These are phyloP conservation scores for Phytophthora sp. DNA, from an alignment of 352 stramenopile genomes.

Conservation along the genomic window DNA sequence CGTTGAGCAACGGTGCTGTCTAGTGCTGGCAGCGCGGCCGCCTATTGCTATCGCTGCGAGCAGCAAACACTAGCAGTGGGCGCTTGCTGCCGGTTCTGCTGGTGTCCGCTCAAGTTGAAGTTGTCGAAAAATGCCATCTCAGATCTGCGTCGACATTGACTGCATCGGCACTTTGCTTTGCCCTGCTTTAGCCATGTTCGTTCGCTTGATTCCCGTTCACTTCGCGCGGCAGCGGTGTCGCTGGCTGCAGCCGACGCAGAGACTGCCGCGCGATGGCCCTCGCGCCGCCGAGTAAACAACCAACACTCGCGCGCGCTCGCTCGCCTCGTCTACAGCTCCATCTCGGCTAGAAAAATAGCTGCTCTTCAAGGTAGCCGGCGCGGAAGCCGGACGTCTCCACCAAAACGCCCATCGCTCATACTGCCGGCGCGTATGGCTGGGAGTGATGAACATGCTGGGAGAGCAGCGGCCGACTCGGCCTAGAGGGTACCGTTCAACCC, in stretches of 20 bases:
- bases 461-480: background rate
- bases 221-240: background rate
- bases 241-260: too few species aligned
- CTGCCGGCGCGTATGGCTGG: background rate
- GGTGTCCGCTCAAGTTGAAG: background rate
- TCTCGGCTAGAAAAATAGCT: background rate
- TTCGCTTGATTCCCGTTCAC: background rate
- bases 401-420: slow-evolving; percentile 3
- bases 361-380: background rate
- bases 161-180: background rate
- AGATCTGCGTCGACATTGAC: background rate
- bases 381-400: too few species aligned
- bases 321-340: too few species aligned
- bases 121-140: background rate
- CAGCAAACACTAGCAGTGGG: too few species aligned
- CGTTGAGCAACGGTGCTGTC: too few species aligned
- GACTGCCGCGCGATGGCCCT: too few species aligned
- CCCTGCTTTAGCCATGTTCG: too few species aligned
- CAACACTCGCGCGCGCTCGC: slow-evolving; percentile 14
- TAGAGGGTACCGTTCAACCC: too few species aligned
- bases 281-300: too few species aligned
- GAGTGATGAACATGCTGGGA: background rate
- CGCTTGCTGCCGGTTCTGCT: too few species aligned
- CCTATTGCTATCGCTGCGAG: too few species aligned
- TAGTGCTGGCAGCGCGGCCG: too few species aligned